Base-by-base conservation (phyloP, 306 rosid species). In the Trifolium fragiferum region DNA sequence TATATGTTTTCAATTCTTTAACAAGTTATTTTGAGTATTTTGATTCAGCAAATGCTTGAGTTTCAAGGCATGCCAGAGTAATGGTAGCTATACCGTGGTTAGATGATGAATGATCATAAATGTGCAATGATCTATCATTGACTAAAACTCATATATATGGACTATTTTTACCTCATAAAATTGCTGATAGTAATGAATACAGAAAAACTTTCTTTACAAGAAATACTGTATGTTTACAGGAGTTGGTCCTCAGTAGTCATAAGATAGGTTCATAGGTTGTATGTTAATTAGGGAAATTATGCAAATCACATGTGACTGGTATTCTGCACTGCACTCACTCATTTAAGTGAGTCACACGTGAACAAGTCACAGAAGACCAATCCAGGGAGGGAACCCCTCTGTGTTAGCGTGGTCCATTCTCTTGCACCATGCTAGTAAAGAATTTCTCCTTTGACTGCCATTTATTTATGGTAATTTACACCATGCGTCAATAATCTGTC, bases 1-100 rank as follows among this genome's bases (percentile, higher is more conserved):
- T 72, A 82, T 85, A 84, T 78, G 85, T 84, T 82, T 91, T 84
- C 79, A 64, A 85, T 84, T 88, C 84, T 83, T 88, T 64, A 73
- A 40, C 43, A 71, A 49, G 66, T 53, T 72, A 63, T 64, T 60
- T 35, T 43, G n/a, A 71, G 70, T 66, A 33, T 30, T 30, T 60
- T 60, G 41, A 57, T 57, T 57, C 16, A 57, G 37, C 35, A 23
- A 57, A 23, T 23, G 9, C 70, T 8, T 41, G 72, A 54, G 55
- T 66, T 21, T 66, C 13, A 51, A 65, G 20, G 47, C 55, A 51
- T 51, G 54, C 60, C 21, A 61, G 35, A 60, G 46, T 8, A 43
- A 63, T 61, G 35, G 50, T 44, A 13, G 12, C 43, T 38, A 25
- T 41, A 5, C 44, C 35, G 23, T 16, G 33, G 75, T 30, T 19